Conservation (phyloP, 345 rosid genomes). For the Psidium friedrichsthalianum region DNA sequence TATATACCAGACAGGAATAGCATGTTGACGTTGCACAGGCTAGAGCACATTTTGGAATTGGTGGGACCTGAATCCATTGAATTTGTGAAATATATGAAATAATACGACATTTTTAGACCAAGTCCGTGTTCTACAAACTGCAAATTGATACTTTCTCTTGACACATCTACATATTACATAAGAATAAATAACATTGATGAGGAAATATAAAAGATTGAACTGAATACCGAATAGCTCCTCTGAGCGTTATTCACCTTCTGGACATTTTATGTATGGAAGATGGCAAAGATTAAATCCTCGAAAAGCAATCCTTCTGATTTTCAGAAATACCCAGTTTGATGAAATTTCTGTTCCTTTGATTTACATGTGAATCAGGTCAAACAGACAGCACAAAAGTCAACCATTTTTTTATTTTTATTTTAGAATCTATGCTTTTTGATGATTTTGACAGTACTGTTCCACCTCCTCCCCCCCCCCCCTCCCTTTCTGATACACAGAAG, state of each 20-base stretch:
- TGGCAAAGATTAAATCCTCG: not conserved
- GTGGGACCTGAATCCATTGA: not conserved
- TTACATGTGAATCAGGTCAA: not conserved
- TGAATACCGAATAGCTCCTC: not conserved
- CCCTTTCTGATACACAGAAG: not conserved
- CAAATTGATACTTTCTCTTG: not conserved
- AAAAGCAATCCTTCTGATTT: not conserved
- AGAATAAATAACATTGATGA: not conserved
- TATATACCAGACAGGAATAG: no score
- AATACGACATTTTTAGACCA: not conserved
- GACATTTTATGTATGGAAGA: not conserved
- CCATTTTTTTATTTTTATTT: not conserved
- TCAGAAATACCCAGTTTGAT: not conserved
- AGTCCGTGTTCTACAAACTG: not conserved
- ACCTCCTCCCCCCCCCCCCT: no score
- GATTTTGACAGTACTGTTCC: not conserved
- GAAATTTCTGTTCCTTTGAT: not conserved
- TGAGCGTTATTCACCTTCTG: not conserved
- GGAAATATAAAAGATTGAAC: not conserved
- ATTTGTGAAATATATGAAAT: not conserved
- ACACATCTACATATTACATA: not conserved
- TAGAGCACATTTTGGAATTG: no score
- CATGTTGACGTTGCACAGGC: no score
- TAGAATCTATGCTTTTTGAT: not conserved
- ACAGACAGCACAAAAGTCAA: not conserved